Conservation (phyloP, 2,329 filamentous ascomycete genomes). For the Whalleya microplaca region DNA sequence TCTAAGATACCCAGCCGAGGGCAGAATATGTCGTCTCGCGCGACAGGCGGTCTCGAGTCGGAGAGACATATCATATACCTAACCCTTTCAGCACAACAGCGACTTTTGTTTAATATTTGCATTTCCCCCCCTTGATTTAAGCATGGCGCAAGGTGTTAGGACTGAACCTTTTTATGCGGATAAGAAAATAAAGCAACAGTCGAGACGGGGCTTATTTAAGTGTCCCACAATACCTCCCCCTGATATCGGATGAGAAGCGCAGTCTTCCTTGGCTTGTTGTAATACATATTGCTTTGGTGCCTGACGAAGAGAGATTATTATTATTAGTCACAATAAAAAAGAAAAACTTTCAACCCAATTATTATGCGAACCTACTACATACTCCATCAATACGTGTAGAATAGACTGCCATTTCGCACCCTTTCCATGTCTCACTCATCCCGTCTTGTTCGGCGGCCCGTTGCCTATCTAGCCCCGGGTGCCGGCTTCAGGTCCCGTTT, state of each 20-base stretch:
- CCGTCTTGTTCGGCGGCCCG: not conserved
- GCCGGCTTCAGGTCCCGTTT: not conserved
- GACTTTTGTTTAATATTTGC: slow-evolving; percentile 26
- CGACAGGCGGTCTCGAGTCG: slow-evolving; percentile 20
- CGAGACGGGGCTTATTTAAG: slow-evolving; percentile 5
- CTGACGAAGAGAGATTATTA: not conserved
- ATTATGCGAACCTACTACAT: too few species aligned
- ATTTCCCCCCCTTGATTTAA: slow-evolving; percentile 38
- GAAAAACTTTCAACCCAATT: not conserved
- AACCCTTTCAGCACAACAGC: slow-evolving; percentile 2
- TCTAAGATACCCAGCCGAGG: slow-evolving; percentile 42
- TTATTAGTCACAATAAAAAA: not conserved
- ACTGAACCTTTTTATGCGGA: slow-evolving; percentile 1
- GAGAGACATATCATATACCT: not conserved
- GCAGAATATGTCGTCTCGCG: slow-evolving; percentile 15
- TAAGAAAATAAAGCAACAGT: slow-evolving; percentile 18
- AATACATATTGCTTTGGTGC: not conserved
- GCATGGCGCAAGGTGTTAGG: slow-evolving; percentile 44
- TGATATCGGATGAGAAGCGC: slow-evolving; percentile 4
- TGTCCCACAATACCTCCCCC: slow-evolving; percentile 4
- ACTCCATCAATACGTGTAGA: too few species aligned
- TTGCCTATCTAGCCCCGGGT: not conserved
- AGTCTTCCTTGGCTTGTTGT: not conserved
- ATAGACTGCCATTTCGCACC: not conserved
- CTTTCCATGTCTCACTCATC: not conserved